Conservation (phyloP, 2,329 filamentous ascomycete species). For the Xylogone sp. region DNA sequence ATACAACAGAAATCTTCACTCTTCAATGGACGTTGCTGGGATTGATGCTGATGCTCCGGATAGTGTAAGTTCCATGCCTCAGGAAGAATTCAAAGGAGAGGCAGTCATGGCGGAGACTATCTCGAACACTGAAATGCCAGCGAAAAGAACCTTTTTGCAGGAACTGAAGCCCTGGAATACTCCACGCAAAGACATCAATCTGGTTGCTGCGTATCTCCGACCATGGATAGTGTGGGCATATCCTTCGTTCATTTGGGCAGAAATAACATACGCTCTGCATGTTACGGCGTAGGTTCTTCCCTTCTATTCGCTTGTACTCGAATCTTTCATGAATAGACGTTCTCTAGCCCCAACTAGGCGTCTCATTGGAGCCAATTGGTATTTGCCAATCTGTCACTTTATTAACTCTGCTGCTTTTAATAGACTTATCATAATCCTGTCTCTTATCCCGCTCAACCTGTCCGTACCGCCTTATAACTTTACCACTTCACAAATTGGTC, state of each 20-base stretch:
- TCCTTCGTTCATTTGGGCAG: slow-evolving; percentile 3
- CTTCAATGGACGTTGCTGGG: neutral
- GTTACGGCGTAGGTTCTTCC: neutral
- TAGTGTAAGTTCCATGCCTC: too few relatives aligned
- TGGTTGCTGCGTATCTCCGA: slow-evolving; percentile 1
- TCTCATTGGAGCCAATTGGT: too few relatives aligned
- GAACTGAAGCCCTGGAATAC: slow-evolving; percentile 5
- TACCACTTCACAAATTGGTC: slow-evolving; percentile 20
- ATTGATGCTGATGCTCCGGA: neutral
- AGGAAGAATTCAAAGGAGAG: too few relatives aligned
- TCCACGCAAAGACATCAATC: neutral
- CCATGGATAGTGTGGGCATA: slow-evolving; percentile 4
- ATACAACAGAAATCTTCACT: slow-evolving; percentile 15
- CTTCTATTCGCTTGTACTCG: neutral
- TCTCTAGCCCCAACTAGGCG: too few relatives aligned
- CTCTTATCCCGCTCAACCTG: neutral
- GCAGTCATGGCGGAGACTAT: too few relatives aligned
- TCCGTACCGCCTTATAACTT: slow-evolving; percentile 4
- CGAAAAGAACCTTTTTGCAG: neutral
- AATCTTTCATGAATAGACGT: neutral
- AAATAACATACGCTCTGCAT: slow-evolving; percentile 1
- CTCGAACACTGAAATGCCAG: too few relatives aligned
- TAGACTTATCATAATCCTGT: neutral
- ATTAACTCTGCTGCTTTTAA: too few relatives aligned
- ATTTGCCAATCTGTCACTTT: too few relatives aligned